Conservation (phyloP, 768 basidiomycete genomes). For the Boletus fagicola region DNA sequence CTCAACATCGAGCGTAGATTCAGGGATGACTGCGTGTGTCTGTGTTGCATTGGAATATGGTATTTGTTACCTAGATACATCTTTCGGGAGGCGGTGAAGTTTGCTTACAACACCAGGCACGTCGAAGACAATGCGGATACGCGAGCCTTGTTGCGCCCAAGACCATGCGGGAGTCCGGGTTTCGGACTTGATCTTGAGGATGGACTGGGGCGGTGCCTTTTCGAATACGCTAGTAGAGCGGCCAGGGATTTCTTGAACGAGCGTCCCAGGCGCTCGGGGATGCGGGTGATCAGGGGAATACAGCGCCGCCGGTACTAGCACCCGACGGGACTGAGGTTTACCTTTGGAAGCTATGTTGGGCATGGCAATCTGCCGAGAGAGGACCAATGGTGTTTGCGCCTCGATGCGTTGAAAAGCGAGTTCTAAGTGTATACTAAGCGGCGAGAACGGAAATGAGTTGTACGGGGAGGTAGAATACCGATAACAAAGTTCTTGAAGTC, state of each 20-base stretch:
- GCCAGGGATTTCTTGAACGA: constrained; percentile 38
- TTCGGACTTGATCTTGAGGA: constrained; percentile 36
- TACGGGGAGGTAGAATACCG: constrained; percentile 40
- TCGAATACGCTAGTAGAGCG: constrained; percentile 38
- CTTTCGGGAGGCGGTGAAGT: constrained; percentile 1
- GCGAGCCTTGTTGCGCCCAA: constrained; percentile 44
- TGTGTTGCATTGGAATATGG: constrained; percentile 22
- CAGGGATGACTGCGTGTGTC: constrained; percentile 46
- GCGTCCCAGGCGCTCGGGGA: constrained; percentile 10
- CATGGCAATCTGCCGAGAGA: constrained; percentile 67
- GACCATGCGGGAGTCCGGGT: constrained; percentile 46
- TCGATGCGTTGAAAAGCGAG: constrained; percentile 68
- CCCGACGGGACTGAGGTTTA: constrained; percentile 55
- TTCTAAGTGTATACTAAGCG: constrained; percentile 40
- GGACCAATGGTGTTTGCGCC: constrained; percentile 51
- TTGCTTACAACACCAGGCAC: constrained; percentile 59
- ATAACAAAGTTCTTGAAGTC: constrained; percentile 69
- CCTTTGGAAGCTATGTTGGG: constrained; percentile 82
- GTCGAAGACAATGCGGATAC: constrained; percentile 47
- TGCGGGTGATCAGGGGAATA: constrained; percentile 29
- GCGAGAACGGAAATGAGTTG: constrained; percentile 12
- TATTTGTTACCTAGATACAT: constrained; percentile 8
- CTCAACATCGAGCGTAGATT: constrained; percentile 64
- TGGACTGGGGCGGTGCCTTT: constrained; percentile 38
- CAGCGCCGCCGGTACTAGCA: constrained; percentile 50